Conservation (phyloP, 345 rosid species). For the Syzygium jambos region DNA sequence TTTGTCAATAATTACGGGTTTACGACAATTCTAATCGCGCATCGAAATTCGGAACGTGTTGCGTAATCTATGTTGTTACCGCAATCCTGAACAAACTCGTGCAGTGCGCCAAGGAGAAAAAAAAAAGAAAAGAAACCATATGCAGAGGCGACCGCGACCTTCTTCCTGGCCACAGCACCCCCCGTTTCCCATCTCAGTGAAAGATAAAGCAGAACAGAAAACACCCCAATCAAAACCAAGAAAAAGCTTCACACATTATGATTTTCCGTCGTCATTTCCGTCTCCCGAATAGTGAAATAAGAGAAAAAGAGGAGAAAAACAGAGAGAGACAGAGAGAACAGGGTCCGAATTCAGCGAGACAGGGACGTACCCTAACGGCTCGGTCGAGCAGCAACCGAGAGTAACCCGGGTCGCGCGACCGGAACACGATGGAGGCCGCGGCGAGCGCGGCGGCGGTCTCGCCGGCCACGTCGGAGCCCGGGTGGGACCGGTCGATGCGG, state of each 20-base stretch:
- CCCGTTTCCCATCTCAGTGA: background rate
- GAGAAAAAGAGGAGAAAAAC: background rate
- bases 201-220: background rate
- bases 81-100: background rate
- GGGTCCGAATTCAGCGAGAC: background rate
- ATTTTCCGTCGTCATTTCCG: background rate
- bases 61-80: background rate
- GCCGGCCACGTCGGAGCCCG: constrained; percentile 96
- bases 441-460: constrained; percentile 98
- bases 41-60: background rate
- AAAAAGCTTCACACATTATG: background rate
- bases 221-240: background rate
- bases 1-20: background rate
- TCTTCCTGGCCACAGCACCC: background rate
- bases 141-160: background rate
- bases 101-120: constrained; percentile 2
- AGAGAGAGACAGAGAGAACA: background rate
- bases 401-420: constrained; percentile 75
- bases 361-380: constrained; percentile 56
- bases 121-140: background rate
- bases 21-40: background rate
- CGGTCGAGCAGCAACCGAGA: constrained; percentile 63
- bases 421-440: constrained; percentile 89
- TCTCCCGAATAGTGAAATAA: background rate
- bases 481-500: constrained; percentile 62